These are phyloP conservation scores for Yarrowia deformans DNA, from an alignment of 805 yeast species.

Conservation along the genomic window DNA sequence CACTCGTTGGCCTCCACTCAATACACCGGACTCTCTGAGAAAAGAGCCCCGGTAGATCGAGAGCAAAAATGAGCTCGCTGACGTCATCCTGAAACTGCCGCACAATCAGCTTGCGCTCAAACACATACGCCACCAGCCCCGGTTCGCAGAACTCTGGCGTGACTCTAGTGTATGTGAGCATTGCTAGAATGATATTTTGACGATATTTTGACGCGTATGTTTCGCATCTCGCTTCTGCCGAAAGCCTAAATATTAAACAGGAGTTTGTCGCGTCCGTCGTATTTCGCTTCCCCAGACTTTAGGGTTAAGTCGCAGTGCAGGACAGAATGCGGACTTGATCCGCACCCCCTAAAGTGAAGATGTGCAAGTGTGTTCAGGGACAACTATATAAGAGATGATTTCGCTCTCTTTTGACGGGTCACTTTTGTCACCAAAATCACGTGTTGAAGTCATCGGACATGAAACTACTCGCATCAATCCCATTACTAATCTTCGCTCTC, in stretches of 20 bases:
- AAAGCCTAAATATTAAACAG: too few relatives aligned
- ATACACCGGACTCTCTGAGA: constrained; percentile 31
- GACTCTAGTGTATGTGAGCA: constrained; percentile 34
- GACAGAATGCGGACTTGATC: constrained; percentile 12
- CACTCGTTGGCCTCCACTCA: constrained; percentile 13
- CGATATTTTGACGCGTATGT: constrained; percentile 19
- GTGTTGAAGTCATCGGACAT: constrained; percentile 12
- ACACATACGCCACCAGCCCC: constrained; percentile 23
- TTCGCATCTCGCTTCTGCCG: constrained; percentile 7
- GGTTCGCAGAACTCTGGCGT: constrained; percentile 11
- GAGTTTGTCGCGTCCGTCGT: constrained; percentile 14
- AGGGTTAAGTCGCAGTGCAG: constrained; percentile 3
- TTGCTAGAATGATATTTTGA: not conserved
- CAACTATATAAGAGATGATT: not conserved
- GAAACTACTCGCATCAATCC: constrained; percentile 42
- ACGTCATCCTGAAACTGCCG: constrained; percentile 27
- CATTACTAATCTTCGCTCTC: constrained; percentile 42
- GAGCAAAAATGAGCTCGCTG: constrained; percentile 21
- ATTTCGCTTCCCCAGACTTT: not conserved
- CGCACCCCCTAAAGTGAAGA: not conserved
- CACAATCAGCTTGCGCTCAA: constrained; percentile 31
- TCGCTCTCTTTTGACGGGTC: too few relatives aligned
- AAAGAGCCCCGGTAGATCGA: constrained; percentile 14
- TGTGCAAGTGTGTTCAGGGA: too few relatives aligned
- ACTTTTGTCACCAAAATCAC: too few relatives aligned